phyloP scores from a whole-genome alignment of 2,329 filamentous ascomycete genomes.

The Aspergillus sp. region DNA sequence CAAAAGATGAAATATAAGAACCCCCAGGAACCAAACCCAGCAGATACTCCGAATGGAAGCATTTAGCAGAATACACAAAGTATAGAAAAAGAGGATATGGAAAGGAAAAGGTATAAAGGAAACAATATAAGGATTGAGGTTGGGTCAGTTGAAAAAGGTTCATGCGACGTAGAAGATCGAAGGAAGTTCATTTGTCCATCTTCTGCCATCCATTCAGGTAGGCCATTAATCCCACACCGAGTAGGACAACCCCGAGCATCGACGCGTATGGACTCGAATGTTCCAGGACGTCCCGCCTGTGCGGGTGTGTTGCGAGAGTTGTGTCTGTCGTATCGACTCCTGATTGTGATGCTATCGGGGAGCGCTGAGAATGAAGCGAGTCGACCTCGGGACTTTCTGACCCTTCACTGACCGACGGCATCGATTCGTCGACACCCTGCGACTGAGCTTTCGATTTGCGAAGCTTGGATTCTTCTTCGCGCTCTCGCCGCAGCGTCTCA shows the following conservation, averaged over 20 bases:
- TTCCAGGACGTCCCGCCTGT: conserved; percentile 40
- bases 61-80: conserved; percentile 15
- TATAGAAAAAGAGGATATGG: conserved; percentile 10
- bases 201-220: conserved; percentile 82
- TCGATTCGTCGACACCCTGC: conserved; percentile 12
- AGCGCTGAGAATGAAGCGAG: conserved; percentile 31
- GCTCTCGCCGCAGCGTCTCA: conserved; percentile 69
- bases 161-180: background rate
- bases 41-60: conserved; percentile 12
- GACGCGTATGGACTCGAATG: conserved; percentile 73
- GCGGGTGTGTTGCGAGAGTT: conserved; percentile 40
- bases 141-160: background rate
- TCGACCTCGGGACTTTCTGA: conserved; percentile 9
- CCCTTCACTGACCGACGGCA: conserved; percentile 7
- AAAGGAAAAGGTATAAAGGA: background rate
- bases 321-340: conserved; percentile 42
- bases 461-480: conserved; percentile 53
- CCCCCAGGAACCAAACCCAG: conserved; percentile 3
- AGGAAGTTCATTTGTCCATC: conserved; percentile 43
- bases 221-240: conserved; percentile 82
- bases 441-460: conserved; percentile 17
- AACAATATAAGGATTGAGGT: background rate
- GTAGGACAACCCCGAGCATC: conserved; percentile 76
- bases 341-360: conserved; percentile 52
- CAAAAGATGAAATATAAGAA: conserved; percentile 15